Evolutionary conservation across 2,329 filamentous ascomycete genomes (phyloP).

Genomic region (Cyanodermella asteris): DNA sequence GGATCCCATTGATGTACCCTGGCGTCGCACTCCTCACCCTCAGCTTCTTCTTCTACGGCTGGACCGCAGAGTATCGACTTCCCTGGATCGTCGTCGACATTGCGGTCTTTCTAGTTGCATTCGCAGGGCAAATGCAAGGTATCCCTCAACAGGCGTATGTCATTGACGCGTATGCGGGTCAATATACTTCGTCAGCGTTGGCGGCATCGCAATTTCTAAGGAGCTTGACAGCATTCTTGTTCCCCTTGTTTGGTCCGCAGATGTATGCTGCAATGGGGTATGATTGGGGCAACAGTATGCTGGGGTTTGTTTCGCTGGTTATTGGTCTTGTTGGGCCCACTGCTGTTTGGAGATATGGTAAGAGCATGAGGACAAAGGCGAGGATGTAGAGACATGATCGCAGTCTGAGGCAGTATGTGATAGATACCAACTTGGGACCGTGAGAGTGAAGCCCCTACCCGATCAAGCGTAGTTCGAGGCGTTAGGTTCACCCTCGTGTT

Average conservation of each 20-base stretch:
- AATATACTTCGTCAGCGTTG: slow-evolving; percentile 18
- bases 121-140: slow-evolving; percentile 17
- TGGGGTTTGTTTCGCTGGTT: not conserved
- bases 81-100: slow-evolving; percentile 11
- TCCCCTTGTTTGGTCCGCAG: slow-evolving; percentile 6
- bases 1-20: slow-evolving; percentile 22
- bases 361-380: no score
- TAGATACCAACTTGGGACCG: no score
- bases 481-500: no score
- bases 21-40: slow-evolving; percentile 19
- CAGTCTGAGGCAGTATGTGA: no score
- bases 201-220: slow-evolving; percentile 17
- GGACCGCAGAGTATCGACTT: slow-evolving; percentile 12
- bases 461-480: no score
- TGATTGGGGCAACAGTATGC: slow-evolving; percentile 1
- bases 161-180: slow-evolving; percentile 19
- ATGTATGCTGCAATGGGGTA: slow-evolving; percentile 2
- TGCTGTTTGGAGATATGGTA: slow-evolving; percentile 6
- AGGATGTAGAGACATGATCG: no score
- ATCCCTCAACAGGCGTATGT: slow-evolving; percentile 20
- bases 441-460: no score
- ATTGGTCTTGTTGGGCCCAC: not conserved
- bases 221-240: slow-evolving; percentile 14
- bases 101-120: slow-evolving; percentile 17
- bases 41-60: slow-evolving; percentile 26